A percentile compares a stretch with the other conserved stretches of the same genome.
These are phyloP conservation scores for Hansenula sp. DNA, from an alignment of 1,139 yeast genomes.

Conservation along the genomic window DNA sequence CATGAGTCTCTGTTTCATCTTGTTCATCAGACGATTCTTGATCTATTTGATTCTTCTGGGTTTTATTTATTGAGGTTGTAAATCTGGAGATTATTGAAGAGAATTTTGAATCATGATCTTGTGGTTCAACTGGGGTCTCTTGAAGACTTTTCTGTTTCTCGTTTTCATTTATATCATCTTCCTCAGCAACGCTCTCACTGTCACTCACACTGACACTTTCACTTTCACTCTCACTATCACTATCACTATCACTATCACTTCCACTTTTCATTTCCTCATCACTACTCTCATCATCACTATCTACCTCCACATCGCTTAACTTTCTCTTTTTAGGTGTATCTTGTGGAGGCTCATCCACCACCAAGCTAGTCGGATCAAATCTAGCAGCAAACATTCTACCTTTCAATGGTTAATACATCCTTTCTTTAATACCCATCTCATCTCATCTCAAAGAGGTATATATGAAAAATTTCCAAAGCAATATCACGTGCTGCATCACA, in stretches of 20 bases:
- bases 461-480: background rate
- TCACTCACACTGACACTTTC: conserved; percentile 15
- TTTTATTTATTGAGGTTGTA: conserved; percentile 29
- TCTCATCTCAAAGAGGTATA: background rate
- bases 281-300: conserved; percentile 11
- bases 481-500: background rate
- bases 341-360: conserved; percentile 13
- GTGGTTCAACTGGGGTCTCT: conserved; percentile 8
- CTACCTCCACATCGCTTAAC: conserved; percentile 8
- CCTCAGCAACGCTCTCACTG: conserved; percentile 9
- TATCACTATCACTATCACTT: conserved; percentile 4
- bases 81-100: conserved; percentile 39
- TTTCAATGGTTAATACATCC: background rate
- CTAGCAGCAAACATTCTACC: conserved; percentile 54
- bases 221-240: conserved; percentile 10
- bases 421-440: background rate
- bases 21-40: conserved; percentile 24
- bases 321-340: conserved; percentile 6
- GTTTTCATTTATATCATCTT: conserved; percentile 3
- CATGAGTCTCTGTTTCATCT: conserved; percentile 37
- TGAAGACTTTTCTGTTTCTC: conserved; percentile 7
- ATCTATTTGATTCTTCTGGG: conserved; percentile 14
- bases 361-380: conserved; percentile 47
- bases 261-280: conserved; percentile 11
- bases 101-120: conserved; percentile 19